Evolutionary conservation across 2,329 filamentous ascomycete genomes (phyloP).

Genomic region (Alternaria gansuensis): DNA sequence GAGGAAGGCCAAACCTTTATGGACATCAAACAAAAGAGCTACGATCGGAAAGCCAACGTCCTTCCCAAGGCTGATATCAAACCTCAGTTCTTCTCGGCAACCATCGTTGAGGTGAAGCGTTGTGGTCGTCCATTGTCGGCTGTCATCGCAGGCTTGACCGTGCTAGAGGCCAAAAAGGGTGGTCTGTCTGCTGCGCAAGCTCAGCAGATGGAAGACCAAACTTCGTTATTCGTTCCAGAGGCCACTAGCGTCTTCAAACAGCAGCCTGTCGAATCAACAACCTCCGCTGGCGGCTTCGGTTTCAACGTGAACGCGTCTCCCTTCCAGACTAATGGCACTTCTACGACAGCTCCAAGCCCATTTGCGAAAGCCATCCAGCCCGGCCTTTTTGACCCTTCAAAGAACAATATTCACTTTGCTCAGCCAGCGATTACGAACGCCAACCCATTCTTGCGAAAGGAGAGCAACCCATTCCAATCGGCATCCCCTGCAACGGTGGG

Average conservation of each 20-base stretch:
- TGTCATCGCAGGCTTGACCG: conserved; percentile 65
- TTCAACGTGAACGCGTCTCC: conserved; percentile 34
- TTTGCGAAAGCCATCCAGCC: conserved; percentile 32
- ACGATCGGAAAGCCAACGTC: conserved; percentile 30
- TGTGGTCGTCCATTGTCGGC: conserved; percentile 64
- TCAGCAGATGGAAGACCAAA: conserved; percentile 29
- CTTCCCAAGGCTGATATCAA: conserved; percentile 36
- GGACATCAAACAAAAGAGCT: conserved; percentile 61
- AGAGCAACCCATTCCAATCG: background rate
- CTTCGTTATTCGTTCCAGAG: conserved; percentile 56
- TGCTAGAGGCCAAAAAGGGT: conserved; percentile 60
- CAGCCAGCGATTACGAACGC: conserved; percentile 12
- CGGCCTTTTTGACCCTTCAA: conserved; percentile 43
- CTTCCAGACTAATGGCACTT: conserved; percentile 26
- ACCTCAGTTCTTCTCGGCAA: conserved; percentile 64
- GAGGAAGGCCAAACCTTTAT: conserved; percentile 60
- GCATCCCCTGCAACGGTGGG: background rate
- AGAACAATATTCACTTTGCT: conserved; percentile 41
- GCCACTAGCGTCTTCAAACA: conserved; percentile 27
- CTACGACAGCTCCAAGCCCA: conserved; percentile 20
- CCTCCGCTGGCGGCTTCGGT: background rate
- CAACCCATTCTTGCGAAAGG: conserved; percentile 25
- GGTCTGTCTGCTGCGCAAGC: conserved; percentile 59
- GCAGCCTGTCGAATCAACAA: conserved; percentile 6
- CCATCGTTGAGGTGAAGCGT: conserved; percentile 67